Percentiles rank a stretch among this genome's conserved stretches.
Evolutionary conservation across 257 asterid species (phyloP).

Genomic region (Solanum neorickii): DNA sequence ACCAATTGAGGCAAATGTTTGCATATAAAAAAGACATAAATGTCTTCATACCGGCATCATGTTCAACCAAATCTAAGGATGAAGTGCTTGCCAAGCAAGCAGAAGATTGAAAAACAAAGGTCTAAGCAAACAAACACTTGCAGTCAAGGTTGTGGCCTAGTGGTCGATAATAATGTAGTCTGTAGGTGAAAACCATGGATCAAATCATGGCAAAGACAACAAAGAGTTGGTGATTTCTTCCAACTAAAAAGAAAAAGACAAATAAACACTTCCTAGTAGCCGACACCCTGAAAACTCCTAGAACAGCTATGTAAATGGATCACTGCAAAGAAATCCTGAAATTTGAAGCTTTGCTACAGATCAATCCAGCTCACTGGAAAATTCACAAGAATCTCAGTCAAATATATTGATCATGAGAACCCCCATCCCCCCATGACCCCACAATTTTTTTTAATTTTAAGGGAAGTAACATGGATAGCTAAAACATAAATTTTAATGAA

Average conservation of each 20-base stretch:
- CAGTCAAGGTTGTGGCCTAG: not conserved
- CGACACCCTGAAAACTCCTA: not conserved
- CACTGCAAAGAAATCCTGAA: not conserved
- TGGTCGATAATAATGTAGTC: not conserved
- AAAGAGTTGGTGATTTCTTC: not conserved
- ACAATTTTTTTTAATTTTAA: not conserved
- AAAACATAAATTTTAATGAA: not conserved
- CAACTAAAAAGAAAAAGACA: not conserved
- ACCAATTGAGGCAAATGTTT: not conserved
- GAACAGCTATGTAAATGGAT: not conserved
- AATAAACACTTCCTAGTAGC: not conserved
- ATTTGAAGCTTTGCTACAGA: not conserved
- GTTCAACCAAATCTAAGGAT: not conserved
- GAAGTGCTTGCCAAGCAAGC: not conserved
- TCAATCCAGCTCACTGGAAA: not conserved
- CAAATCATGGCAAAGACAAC: not conserved
- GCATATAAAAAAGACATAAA: not conserved
- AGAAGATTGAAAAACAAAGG: not conserved
- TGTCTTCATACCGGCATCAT: not conserved
- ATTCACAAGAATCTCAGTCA: not conserved
- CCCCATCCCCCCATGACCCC: not conserved
- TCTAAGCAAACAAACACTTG: not conserved
- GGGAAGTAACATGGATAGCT: not conserved
- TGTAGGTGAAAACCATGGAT: not conserved
- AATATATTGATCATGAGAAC: not conserved